These are phyloP conservation scores for Ambrosia artemisiifolia DNA, from an alignment of 129 eudicot genomes.

Conservation along the genomic window DNA sequence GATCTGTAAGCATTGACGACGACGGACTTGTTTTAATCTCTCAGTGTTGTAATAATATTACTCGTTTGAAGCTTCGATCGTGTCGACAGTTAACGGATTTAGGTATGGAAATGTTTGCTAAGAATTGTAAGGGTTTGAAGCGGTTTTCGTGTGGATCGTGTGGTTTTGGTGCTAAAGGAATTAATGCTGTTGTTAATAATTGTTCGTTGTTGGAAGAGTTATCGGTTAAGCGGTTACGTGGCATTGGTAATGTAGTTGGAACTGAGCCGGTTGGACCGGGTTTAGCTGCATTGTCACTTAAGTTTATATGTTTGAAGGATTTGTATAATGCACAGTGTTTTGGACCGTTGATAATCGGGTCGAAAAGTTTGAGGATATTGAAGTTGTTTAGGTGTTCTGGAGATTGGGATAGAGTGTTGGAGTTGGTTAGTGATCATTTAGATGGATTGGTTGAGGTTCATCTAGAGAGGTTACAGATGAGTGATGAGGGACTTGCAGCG, in stretches of 20 bases:
- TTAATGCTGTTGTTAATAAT: constrained; percentile 58
- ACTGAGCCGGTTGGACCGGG: constrained; percentile 51
- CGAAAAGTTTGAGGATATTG: constrained; percentile 44
- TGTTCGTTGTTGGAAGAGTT: constrained; percentile 55
- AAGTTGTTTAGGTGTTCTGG: constrained; percentile 59
- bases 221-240: constrained; percentile 49
- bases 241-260: constrained; percentile 45
- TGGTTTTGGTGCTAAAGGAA: constrained; percentile 61
- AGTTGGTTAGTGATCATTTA: constrained; percentile 35
- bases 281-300: constrained; percentile 20
- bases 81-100: constrained; percentile 49
- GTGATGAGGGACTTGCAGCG: constrained; percentile 50
- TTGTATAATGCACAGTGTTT: constrained; percentile 63
- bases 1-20: constrained; percentile 55
- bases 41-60: constrained; percentile 39
- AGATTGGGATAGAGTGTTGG: constrained; percentile 65
- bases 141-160: constrained; percentile 68
- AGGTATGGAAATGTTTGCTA: constrained; percentile 48
- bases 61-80: constrained; percentile 56
- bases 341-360: constrained; percentile 52
- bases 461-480: constrained; percentile 66
- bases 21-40: constrained; percentile 46
- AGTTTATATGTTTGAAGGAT: constrained; percentile 43
- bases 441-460: constrained; percentile 49
- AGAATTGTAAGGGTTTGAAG: constrained; percentile 50